Conservation (phyloP, 1,284 basidiomycete genomes). For the Fistulina hepatica region DNA sequence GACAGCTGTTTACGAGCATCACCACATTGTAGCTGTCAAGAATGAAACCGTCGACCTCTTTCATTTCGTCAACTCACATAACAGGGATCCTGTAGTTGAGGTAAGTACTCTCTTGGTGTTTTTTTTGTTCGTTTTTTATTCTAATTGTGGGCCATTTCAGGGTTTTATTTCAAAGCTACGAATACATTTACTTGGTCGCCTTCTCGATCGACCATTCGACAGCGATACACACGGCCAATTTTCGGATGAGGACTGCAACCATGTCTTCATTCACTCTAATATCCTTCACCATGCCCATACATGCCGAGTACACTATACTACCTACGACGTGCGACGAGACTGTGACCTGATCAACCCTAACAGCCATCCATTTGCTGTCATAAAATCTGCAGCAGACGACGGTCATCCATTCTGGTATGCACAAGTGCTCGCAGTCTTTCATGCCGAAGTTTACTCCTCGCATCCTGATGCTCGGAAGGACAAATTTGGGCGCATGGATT, state of each 20-base stretch:
- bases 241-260: slow-evolving; percentile 6
- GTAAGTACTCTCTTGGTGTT: too few relatives aligned
- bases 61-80: slow-evolving; percentile 6
- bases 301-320: slow-evolving; percentile 17
- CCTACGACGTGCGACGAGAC: slow-evolving; percentile 19
- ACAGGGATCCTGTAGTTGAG: slow-evolving; percentile 10
- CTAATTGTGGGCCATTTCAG: too few relatives aligned
- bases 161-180: slow-evolving; percentile 15
- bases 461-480: slow-evolving; percentile 5
- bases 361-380: slow-evolving; percentile 21
- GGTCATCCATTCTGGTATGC: slow-evolving; percentile 28
- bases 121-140: not conserved
- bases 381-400: slow-evolving; percentile 5
- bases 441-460: slow-evolving; percentile 18
- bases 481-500: slow-evolving; percentile 15
- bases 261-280: slow-evolving; percentile 12
- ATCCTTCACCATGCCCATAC: slow-evolving; percentile 16
- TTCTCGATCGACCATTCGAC: slow-evolving; percentile 10
- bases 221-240: slow-evolving; percentile 16
- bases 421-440: slow-evolving; percentile 24
- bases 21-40: slow-evolving; percentile 10
- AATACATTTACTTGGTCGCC: slow-evolving; percentile 16
- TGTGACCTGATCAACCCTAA: slow-evolving; percentile 27
- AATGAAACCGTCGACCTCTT: slow-evolving; percentile 3
- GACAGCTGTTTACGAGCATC: slow-evolving; percentile 8